Evolutionary conservation across 306 rosid species (phyloP).

Genomic region (Cucumis cinereus): DNA sequence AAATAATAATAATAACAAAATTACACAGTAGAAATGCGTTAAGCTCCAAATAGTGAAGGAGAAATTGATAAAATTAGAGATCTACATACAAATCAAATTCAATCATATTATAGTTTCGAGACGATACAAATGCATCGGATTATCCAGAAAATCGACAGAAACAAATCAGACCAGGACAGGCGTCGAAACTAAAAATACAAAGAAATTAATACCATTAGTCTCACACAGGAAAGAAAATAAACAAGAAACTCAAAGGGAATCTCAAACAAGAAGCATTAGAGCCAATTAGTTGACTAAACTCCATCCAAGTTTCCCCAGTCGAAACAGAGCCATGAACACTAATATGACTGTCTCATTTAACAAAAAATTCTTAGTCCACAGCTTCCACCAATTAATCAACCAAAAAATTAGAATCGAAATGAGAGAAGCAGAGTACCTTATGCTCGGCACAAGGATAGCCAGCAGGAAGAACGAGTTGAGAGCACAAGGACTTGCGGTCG

Average conservation of each 20-base stretch:
- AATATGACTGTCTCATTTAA: background rate
- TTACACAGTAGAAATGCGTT: background rate
- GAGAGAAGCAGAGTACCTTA: constrained; percentile 22
- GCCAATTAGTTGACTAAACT: background rate
- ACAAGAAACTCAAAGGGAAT: background rate
- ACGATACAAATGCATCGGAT: background rate
- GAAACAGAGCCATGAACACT: background rate
- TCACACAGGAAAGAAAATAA: background rate
- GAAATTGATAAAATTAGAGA: background rate
- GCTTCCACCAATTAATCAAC: background rate
- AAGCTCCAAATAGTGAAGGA: background rate
- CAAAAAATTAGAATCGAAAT: background rate
- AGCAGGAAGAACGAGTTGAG: constrained; percentile 42
- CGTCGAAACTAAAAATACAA: background rate
- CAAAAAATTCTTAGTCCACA: background rate
- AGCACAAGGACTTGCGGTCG: constrained; percentile 30
- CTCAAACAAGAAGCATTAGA: background rate
- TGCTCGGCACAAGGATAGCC: constrained; percentile 77
- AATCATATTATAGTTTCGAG: background rate
- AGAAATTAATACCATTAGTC: background rate
- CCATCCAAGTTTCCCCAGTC: background rate
- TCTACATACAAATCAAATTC: background rate
- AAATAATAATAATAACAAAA: background rate
- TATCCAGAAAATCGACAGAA: background rate
- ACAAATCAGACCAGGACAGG: background rate